Conservation (phyloP, 2,329 filamentous ascomycete species). For the Alternaria sp. region DNA sequence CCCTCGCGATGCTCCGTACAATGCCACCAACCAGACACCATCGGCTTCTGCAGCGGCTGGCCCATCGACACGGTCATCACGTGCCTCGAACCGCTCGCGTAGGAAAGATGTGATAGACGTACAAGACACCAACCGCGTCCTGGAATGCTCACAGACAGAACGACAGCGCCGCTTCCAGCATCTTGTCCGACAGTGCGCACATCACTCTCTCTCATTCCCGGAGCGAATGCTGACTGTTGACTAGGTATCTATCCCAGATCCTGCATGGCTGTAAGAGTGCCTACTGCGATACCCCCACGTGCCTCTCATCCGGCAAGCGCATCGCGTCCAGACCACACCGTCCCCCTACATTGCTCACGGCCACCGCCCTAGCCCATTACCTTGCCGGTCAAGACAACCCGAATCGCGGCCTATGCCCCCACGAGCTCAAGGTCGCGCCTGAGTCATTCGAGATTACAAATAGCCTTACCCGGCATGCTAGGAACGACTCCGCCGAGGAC, state of each 20-base stretch:
- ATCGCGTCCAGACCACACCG: constrained; percentile 72
- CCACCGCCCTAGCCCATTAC: constrained; percentile 79
- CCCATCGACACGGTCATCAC: background rate
- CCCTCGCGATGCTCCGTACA: constrained; percentile 5
- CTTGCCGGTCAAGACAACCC: constrained; percentile 82
- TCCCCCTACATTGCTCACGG: constrained; percentile 80
- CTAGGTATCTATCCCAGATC: constrained; percentile 80
- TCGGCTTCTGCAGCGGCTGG: background rate
- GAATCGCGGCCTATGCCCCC: constrained; percentile 70
- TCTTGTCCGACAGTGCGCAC: constrained; percentile 39
- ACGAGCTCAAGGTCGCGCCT: constrained; percentile 47
- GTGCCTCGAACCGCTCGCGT: background rate
- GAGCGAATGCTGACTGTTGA: constrained; percentile 2
- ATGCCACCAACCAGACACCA: background rate
- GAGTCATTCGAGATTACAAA: constrained; percentile 31
- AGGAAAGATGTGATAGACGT: constrained; percentile 26
- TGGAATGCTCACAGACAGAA: constrained; percentile 38
- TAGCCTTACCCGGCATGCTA: background rate
- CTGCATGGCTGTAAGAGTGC: constrained; percentile 76
- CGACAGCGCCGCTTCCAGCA: constrained; percentile 41
- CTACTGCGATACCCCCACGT: constrained; percentile 76
- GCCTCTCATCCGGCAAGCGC: constrained; percentile 77
- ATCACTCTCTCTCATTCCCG: constrained; percentile 7
- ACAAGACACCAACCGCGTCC: constrained; percentile 31
- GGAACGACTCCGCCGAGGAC: background rate